A percentile compares a stretch with the other conserved stretches of the same genome.
phyloP scores from a whole-genome alignment of 2,329 filamentous ascomycete species.

The Aureobasidium uvarum region DNA sequence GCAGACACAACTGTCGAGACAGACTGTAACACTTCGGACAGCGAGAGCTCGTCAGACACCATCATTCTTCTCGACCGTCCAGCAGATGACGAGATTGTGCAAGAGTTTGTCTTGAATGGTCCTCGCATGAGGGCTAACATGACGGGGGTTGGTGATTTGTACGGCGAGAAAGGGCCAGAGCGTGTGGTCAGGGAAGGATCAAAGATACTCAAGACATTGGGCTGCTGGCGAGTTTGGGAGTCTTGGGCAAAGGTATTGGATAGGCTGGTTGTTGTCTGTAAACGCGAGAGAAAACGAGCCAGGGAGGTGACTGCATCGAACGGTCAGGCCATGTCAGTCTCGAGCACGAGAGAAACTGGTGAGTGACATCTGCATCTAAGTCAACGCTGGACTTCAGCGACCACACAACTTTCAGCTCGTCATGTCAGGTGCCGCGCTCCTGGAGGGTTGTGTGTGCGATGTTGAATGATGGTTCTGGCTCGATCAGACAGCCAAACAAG shows the following conservation, averaged over 20 bases:
- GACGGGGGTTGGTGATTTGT: conserved; percentile 55
- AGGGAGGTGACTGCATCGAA: background rate
- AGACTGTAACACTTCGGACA: background rate
- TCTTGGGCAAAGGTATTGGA: background rate
- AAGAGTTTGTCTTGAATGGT: conserved; percentile 55
- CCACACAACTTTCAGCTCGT: background rate
- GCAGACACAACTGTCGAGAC: background rate
- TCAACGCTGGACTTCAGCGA: too few species aligned
- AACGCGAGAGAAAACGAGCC: background rate
- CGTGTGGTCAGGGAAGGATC: conserved; percentile 43
- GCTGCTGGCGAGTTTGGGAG: conserved; percentile 30
- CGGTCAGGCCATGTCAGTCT: background rate
- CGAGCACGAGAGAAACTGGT: background rate
- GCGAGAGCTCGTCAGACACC: background rate
- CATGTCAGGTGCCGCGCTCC: background rate
- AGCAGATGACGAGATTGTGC: conserved; percentile 58
- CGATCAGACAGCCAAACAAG: background rate
- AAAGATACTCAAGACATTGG: conserved; percentile 36
- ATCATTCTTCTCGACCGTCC: conserved; percentile 50
- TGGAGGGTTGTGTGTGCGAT: background rate
- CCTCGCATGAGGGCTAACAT: conserved; percentile 52
- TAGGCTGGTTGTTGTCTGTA: background rate
- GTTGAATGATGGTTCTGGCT: background rate
- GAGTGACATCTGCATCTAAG: background rate
- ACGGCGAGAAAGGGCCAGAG: conserved; percentile 40